Evolutionary conservation across 495 filamentous ascomycete genomes (phyloP).

Genomic region (Delitschia confertaspora): DNA sequence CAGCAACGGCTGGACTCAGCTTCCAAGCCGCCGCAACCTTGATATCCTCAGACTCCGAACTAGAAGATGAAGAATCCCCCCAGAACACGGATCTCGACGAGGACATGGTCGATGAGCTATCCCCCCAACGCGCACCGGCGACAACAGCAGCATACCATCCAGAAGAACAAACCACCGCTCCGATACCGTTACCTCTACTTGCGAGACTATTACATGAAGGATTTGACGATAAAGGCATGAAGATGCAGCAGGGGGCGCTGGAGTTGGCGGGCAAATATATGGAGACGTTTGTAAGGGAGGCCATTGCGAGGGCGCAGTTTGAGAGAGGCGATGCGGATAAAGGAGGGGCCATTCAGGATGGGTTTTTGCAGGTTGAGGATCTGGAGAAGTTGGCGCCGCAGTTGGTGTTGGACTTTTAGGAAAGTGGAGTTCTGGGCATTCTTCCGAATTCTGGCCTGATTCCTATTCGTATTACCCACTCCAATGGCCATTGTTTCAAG

Average conservation of each 20-base stretch:
- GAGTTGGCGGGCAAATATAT: constrained; percentile 74
- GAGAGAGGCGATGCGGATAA: constrained; percentile 48
- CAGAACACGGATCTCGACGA: constrained; percentile 36
- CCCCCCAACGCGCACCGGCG: background rate
- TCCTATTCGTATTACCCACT: too few species aligned
- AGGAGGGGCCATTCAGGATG: constrained; percentile 37
- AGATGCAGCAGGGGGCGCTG: constrained; percentile 73
- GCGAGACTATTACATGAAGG: constrained; percentile 67
- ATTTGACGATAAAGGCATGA: constrained; percentile 59
- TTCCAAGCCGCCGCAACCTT: constrained; percentile 3
- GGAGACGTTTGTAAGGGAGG: constrained; percentile 87
- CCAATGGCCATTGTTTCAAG: too few species aligned
- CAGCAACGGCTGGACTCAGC: constrained; percentile 1
- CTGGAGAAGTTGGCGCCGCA: constrained; percentile 87
- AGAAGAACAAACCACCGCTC: constrained; percentile 28
- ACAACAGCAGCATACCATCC: background rate
- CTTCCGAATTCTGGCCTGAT: too few species aligned
- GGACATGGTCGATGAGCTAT: constrained; percentile 65
- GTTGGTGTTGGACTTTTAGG: constrained; percentile 80
- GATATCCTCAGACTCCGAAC: constrained; percentile 18
- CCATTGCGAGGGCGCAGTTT: constrained; percentile 68
- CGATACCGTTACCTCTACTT: constrained; percentile 66
- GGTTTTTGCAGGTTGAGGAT: constrained; percentile 76
- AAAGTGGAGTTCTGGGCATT: too few species aligned
- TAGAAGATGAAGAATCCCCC: constrained; percentile 6